Evolutionary conservation across 805 yeast species (phyloP).

Genomic region (Debaryomyces castellii): DNA sequence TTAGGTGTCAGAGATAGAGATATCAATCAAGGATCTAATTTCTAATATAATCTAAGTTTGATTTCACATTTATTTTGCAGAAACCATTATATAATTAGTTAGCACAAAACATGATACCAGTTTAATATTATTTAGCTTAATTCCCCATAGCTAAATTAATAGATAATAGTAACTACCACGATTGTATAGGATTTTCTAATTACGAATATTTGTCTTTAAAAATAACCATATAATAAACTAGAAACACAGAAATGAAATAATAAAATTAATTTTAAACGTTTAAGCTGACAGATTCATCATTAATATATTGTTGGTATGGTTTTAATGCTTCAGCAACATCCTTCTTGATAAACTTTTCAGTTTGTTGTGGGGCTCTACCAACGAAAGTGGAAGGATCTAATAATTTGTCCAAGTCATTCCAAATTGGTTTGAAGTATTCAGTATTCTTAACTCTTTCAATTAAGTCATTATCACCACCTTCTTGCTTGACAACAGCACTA

Average conservation of each 20-base stretch:
- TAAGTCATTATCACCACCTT: constrained; percentile 98
- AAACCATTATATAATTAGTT: not conserved
- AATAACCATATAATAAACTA: not conserved
- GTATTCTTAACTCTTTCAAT: constrained; percentile 82
- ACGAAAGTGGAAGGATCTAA: constrained; percentile 93
- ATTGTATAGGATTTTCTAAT: not conserved
- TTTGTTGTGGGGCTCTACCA: constrained; percentile 98
- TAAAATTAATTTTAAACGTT: constrained; percentile 52
- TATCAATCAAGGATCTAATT: constrained; percentile 47
- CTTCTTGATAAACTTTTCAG: constrained; percentile 82
- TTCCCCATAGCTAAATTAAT: no score
- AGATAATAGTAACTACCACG: not conserved
- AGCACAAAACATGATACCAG: not conserved
- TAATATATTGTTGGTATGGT: constrained; percentile 60
- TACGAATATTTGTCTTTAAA: not conserved
- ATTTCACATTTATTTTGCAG: not conserved
- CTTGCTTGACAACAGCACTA: constrained; percentile 92
- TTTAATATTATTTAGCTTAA: not conserved
- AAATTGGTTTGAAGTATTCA: constrained; percentile 83
- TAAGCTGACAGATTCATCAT: constrained; percentile 70
- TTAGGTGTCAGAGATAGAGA: constrained; percentile 48
- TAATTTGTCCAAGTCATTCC: constrained; percentile 75
- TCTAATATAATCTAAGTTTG: constrained; percentile 16
- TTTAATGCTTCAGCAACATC: constrained; percentile 83
- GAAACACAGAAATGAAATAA: not conserved